Evolutionary conservation across 805 yeast genomes (phyloP).

Genomic region (Lipomyces starkeyi): DNA sequence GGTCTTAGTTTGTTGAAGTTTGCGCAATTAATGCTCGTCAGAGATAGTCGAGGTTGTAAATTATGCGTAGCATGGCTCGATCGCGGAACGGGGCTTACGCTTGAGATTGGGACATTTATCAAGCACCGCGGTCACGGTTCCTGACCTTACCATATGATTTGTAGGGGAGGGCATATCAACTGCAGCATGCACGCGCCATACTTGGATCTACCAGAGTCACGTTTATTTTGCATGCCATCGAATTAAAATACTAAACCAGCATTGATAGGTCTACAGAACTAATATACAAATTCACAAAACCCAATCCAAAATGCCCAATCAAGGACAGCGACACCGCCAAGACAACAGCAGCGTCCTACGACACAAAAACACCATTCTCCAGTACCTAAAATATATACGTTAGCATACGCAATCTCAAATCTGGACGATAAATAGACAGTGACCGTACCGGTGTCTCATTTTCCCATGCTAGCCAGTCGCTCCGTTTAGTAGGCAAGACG

Average conservation of each 20-base stretch:
- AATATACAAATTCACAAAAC: background rate
- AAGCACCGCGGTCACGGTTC: background rate
- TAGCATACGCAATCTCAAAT: background rate
- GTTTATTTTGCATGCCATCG: background rate
- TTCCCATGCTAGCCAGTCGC: slow-evolving; percentile 96
- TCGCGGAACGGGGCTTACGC: no score
- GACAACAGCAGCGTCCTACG: background rate
- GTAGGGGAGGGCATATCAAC: no score
- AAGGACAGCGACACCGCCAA: background rate
- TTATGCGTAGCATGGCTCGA: no score
- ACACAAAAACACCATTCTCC: slow-evolving; percentile 22
- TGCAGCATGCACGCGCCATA: background rate
- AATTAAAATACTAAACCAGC: background rate
- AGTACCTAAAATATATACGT: background rate
- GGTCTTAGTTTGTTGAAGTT: no score
- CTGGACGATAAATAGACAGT: background rate
- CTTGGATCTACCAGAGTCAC: background rate
- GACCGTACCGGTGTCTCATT: slow-evolving; percentile 22
- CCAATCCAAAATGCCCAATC: background rate
- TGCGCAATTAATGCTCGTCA: background rate
- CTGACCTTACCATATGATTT: background rate
- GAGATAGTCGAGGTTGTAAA: no score
- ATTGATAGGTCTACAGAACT: background rate
- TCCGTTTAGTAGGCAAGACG: slow-evolving; percentile 78
- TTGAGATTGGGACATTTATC: no score